Base-by-base conservation (phyloP, 768 basidiomycete species). In the Podaxis sp. region DNA sequence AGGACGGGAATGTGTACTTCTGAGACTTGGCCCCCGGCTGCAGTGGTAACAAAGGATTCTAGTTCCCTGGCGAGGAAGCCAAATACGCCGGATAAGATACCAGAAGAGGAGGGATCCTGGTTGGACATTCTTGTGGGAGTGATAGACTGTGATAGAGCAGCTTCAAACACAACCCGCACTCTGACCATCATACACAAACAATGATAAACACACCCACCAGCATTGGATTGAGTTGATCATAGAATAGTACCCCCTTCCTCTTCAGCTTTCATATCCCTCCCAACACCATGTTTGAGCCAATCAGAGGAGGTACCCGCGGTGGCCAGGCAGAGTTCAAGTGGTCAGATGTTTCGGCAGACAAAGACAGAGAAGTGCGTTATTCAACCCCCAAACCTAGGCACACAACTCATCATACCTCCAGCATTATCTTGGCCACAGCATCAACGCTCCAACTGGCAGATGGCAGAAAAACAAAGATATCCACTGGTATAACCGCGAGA, bases 391-490 rank as follows among this genome's bases (percentile, higher is more conserved):
- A 15, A 24, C 12, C 44, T 11, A 33, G 0, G 8, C 33, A 33
- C 59, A 55, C 24, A 30, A 36, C 62, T 53, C n/a, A 58, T 33
- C 62, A 53, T 50, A 50, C 58, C 51, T 65, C 33, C 70, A 98
- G 90, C 89, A 97, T 76, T 99, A 99, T 74, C 86, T 99, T 2
- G 96, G 96, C 4, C 93, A 96, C 72, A 92, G 92, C 58, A 86
- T 97, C 77, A 96, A 96, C 70, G 96, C 96, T 2, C 96, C 96
- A 0, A 93, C 93, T 1, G 96, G 96, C 1, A 82, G 96, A 52
- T 99, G 96, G 96, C 96, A 97, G 77, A 96, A 96, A 77, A 94
- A 95, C 78, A 95, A 96, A 73, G 96, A 99, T 70, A 78, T 99
- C 15, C 95, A 96, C 69, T 99, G 96, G 96, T 99, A 96, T 72